Percentiles rank a stretch among this genome's conserved stretches.
phyloP scores from a whole-genome alignment of 169 alveolate genomes.

The Eimeria acervulina region DNA sequence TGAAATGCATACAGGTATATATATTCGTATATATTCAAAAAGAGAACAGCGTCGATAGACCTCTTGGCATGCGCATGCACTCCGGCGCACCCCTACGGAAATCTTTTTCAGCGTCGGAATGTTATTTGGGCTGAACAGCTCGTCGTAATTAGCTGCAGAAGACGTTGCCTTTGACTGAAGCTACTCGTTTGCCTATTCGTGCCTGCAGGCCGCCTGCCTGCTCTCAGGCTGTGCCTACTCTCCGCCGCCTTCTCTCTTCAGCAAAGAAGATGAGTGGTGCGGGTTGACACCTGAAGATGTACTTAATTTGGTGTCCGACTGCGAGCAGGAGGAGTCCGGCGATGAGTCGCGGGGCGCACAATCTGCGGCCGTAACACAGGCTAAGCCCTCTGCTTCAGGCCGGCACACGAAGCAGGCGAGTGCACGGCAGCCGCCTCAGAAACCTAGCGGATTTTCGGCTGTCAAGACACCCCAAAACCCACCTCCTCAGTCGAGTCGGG shows the following conservation, averaged over 20 bases:
- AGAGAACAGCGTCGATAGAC: too few relatives aligned
- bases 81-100: neutral
- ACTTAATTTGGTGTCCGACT: constrained; percentile 48
- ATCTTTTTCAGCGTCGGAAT: neutral
- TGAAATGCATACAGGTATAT: neutral
- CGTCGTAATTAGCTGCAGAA: neutral
- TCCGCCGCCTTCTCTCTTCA: constrained; percentile 48
- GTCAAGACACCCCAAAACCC: neutral
- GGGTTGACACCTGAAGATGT: constrained; percentile 53
- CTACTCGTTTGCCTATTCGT: neutral
- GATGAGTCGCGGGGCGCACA: neutral
- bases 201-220: constrained; percentile 55
- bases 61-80: neutral
- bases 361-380: neutral
- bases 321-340: constrained; percentile 21
- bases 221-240: constrained; percentile 26
- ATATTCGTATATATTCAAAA: neutral
- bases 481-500: neutral
- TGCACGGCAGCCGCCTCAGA: neutral
- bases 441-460: neutral
- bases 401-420: neutral
- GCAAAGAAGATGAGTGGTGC: constrained; percentile 72
- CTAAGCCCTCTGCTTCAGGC: neutral
- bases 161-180: neutral
- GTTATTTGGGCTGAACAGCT: neutral